These are phyloP conservation scores for Dittrichia graveolens DNA, from an alignment of 129 eudicot species.

Conservation along the genomic window DNA sequence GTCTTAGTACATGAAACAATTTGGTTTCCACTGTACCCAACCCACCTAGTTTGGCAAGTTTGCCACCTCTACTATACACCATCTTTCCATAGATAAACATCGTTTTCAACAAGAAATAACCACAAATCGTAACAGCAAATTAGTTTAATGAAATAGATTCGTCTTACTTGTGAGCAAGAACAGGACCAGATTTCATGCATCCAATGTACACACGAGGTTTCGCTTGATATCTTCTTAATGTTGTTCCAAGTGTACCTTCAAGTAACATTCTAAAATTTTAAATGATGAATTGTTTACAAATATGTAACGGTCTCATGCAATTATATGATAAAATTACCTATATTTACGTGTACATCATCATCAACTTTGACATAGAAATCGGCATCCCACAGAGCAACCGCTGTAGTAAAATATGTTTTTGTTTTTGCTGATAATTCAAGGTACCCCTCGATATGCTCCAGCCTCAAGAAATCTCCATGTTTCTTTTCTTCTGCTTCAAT, in stretches of 20 bases:
- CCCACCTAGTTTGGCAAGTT: neutral
- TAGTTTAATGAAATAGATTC: neutral
- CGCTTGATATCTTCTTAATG: conserved; percentile 61
- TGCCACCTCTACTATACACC: neutral
- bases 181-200: conserved; percentile 98
- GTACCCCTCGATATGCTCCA: conserved; percentile 93
- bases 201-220: conserved; percentile 83
- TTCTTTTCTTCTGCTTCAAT: conserved; percentile 85
- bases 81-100: conserved; percentile 3
- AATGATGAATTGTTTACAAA: neutral
- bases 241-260: conserved; percentile 84
- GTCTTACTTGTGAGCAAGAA: conserved; percentile 80
- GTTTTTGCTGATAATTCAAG: conserved; percentile 91
- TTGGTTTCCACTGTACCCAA: too few relatives aligned
- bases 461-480: conserved; percentile 82
- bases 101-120: neutral
- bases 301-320: neutral
- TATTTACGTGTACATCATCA: conserved; percentile 87
- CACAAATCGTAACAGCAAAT: conserved; percentile 2
- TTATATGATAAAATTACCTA: conserved; percentile 44
- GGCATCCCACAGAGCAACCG: conserved; percentile 86
- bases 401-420: conserved; percentile 71
- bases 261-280: conserved; percentile 12
- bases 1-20: neutral
- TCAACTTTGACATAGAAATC: conserved; percentile 93